phyloP scores from a whole-genome alignment of 208 protist genomes.

The Trypanosoma theileri region DNA sequence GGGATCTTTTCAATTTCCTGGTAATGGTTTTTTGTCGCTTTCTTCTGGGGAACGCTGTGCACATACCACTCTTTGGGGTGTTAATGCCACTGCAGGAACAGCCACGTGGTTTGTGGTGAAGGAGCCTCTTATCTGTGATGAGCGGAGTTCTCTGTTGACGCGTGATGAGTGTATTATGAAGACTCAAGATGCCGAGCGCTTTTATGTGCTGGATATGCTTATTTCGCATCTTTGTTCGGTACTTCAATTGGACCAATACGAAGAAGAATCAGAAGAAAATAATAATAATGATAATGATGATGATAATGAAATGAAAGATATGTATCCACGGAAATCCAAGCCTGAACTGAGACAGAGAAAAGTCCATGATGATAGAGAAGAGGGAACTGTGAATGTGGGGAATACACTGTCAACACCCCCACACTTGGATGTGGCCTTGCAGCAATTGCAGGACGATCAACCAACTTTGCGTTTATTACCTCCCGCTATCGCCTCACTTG shows the following conservation, averaged over 20 bases:
- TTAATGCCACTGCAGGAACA: conserved; percentile 27
- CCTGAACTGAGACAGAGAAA: too few species aligned
- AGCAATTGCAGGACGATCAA: conserved; percentile 19
- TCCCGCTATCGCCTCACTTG: conserved; percentile 10
- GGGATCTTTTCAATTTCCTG: conserved; percentile 57
- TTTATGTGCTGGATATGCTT: conserved; percentile 10
- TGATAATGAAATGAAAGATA: too few species aligned
- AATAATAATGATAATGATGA: not conserved
- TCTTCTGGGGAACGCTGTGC: conserved; percentile 9
- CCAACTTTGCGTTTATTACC: conserved; percentile 10
- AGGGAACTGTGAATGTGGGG: not conserved
- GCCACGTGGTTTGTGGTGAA: conserved; percentile 29
- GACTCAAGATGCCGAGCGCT: conserved; percentile 6
- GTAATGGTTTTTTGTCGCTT: conserved; percentile 21
- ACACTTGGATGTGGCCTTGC: conserved; percentile 16
- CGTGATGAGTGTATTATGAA: conserved; percentile 11
- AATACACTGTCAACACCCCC: conserved; percentile 8
- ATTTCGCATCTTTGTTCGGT: conserved; percentile 21
- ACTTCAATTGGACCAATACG: not conserved
- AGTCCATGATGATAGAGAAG: too few species aligned
- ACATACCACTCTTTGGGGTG: conserved; percentile 44
- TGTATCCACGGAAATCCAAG: too few species aligned
- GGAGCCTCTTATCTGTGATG: conserved; percentile 10
- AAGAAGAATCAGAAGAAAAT: not conserved
- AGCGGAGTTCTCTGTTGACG: not conserved